phyloP scores from a whole-genome alignment of 2,329 filamentous ascomycete genomes.

The Aspergillus quadricinctus region DNA sequence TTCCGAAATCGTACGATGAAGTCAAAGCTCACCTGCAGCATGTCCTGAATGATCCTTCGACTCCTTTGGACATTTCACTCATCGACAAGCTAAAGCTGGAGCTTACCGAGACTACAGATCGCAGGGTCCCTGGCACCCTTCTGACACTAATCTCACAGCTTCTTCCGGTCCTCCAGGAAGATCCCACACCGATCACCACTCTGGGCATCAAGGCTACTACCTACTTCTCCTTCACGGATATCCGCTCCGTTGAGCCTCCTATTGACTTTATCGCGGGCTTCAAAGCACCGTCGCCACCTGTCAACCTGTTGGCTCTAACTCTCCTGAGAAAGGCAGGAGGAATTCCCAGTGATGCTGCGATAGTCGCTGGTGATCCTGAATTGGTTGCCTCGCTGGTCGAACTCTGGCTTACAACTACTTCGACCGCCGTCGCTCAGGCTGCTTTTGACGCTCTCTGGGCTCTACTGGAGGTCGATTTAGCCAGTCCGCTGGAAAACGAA shows the following conservation, averaged over 20 bases:
- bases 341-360: constrained; percentile 51
- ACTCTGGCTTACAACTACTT: constrained; percentile 55
- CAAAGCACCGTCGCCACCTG: constrained; percentile 45
- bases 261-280: constrained; percentile 55
- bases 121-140: constrained; percentile 34
- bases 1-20: constrained; percentile 31
- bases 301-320: constrained; percentile 54
- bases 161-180: constrained; percentile 52
- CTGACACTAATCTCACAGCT: constrained; percentile 48
- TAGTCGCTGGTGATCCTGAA: constrained; percentile 53
- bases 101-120: constrained; percentile 33
- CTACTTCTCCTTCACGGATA: constrained; percentile 48
- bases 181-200: constrained; percentile 52
- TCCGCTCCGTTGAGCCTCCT: constrained; percentile 45
- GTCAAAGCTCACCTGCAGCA: constrained; percentile 42
- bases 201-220: constrained; percentile 49
- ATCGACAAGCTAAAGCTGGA: constrained; percentile 50
- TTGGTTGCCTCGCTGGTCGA: constrained; percentile 53
- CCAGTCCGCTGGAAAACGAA: constrained; percentile 26
- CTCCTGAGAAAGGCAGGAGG: constrained; percentile 54
- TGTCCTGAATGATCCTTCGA: constrained; percentile 43
- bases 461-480: constrained; percentile 49
- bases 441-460: constrained; percentile 51
- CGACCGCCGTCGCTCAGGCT: constrained; percentile 52
- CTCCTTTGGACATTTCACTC: constrained; percentile 43